A percentile compares a stretch with the other conserved stretches of the same genome.
Conservation (phyloP, 441 rosid species). For the Mallotus repandus region DNA sequence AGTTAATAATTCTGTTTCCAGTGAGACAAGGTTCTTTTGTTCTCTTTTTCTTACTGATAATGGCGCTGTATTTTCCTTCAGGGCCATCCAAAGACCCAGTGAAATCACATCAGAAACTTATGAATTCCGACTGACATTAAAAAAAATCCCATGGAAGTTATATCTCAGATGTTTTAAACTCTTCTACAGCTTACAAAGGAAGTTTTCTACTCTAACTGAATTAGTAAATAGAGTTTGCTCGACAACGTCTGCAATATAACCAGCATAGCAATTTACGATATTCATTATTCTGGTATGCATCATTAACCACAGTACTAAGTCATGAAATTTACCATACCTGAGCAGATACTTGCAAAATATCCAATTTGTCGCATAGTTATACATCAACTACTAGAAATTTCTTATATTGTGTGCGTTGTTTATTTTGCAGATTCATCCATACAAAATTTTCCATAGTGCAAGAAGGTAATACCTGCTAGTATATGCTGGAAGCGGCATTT, state of each 20-base stretch:
- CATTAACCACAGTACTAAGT: neutral
- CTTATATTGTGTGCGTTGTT: neutral
- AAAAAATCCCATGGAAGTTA: no score
- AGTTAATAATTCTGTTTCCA: neutral
- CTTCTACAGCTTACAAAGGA: no score
- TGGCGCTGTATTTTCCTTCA: no score
- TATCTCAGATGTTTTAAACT: no score
- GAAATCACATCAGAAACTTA: neutral
- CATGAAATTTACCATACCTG: neutral
- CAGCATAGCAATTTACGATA: neutral
- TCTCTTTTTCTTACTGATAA: neutral
- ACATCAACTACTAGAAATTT: neutral
- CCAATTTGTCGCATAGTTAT: neutral
- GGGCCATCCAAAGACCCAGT: neutral
- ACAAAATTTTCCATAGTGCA: neutral
- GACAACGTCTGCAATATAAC: neutral
- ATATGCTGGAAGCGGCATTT: conserved; percentile 83
- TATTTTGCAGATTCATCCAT: neutral
- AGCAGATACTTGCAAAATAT: neutral
- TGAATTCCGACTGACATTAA: neutral
- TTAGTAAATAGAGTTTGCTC: neutral
- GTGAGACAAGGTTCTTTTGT: neutral
- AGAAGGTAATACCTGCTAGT: conserved; percentile 58
- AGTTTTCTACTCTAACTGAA: no score
- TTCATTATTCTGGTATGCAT: neutral